phyloP scores from a whole-genome alignment of 169 alveolate species.

The Cryptosporidium meleagridis region DNA sequence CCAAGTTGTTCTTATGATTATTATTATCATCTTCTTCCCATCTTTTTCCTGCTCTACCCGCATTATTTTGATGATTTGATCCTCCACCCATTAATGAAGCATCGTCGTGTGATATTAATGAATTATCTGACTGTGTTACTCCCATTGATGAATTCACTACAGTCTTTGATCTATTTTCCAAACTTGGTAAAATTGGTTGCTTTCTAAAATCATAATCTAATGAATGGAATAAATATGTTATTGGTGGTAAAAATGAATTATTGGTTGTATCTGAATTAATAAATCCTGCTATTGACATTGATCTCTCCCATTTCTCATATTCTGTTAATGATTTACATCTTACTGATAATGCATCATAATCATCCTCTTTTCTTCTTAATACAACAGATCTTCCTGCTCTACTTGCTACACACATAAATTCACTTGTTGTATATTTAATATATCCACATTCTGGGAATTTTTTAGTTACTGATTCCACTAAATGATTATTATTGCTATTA shows the following conservation, averaged over 20 bases:
- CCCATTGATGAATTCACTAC: background rate
- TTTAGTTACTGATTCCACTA: conserved; percentile 6
- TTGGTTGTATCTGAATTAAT: conserved; percentile 14
- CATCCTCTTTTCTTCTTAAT: conserved; percentile 61
- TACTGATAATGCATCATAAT: conserved; percentile 73
- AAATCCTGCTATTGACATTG: conserved; percentile 75
- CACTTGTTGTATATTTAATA: conserved; percentile 35
- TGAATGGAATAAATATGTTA: conserved; percentile 66
- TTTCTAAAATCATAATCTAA: conserved; percentile 72
- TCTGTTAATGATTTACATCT: conserved; percentile 71
- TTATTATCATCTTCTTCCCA: background rate
- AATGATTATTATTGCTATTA: background rate
- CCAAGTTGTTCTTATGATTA: background rate
- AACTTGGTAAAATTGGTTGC: conserved; percentile 65
- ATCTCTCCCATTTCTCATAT: conserved; percentile 69
- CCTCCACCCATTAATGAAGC: background rate
- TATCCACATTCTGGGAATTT: conserved; percentile 70
- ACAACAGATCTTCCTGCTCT: conserved; percentile 74
- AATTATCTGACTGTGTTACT: conserved; percentile 6
- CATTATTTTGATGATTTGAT: background rate
- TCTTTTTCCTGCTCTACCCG: background rate
- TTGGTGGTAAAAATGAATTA: conserved; percentile 51
- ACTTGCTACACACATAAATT: conserved; percentile 61
- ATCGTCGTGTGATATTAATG: background rate
- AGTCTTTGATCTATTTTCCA: background rate